A percentile compares a stretch with the other conserved stretches of the same genome.
phyloP scores from a whole-genome alignment of 495 filamentous ascomycete species.

The Halenospora varia region DNA sequence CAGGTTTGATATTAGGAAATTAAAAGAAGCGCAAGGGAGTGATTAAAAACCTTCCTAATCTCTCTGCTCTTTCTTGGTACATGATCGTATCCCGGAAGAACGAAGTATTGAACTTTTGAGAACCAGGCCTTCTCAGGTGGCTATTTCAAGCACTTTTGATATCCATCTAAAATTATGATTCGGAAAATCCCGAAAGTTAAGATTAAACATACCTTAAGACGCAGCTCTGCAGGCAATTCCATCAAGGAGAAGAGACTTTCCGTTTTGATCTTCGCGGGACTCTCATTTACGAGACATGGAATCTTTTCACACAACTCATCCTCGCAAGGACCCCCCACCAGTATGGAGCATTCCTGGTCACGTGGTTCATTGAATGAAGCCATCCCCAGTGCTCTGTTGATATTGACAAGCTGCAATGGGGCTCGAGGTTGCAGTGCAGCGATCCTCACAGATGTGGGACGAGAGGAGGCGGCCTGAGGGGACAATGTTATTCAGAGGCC shows the following conservation, averaged over 20 bases:
- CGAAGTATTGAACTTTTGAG: too few relatives aligned
- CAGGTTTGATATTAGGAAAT: too few relatives aligned
- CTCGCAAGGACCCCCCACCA: too few relatives aligned
- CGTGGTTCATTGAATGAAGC: neutral
- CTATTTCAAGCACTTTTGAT: too few relatives aligned
- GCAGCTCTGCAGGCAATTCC: constrained; percentile 37
- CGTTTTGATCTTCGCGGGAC: neutral
- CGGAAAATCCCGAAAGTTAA: neutral
- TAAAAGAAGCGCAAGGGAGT: too few relatives aligned
- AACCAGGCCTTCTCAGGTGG: too few relatives aligned
- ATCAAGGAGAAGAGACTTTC: constrained; percentile 27
- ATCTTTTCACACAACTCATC: too few relatives aligned
- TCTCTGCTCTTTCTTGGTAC: too few relatives aligned
- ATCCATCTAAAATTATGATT: neutral
- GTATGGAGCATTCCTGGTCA: too few relatives aligned
- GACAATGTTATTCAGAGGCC: neutral
- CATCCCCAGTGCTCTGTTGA: neutral
- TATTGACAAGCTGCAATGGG: neutral
- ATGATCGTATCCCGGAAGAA: too few relatives aligned
- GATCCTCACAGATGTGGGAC: neutral
- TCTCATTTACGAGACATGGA: too few relatives aligned
- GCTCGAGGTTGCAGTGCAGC: neutral
- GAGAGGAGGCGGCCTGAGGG: neutral
- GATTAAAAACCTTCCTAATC: too few relatives aligned
- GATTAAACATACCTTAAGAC: constrained; percentile 26